These are phyloP conservation scores for Aspergillus bertholletiae DNA, from an alignment of 495 filamentous ascomycete genomes.

Conservation along the genomic window DNA sequence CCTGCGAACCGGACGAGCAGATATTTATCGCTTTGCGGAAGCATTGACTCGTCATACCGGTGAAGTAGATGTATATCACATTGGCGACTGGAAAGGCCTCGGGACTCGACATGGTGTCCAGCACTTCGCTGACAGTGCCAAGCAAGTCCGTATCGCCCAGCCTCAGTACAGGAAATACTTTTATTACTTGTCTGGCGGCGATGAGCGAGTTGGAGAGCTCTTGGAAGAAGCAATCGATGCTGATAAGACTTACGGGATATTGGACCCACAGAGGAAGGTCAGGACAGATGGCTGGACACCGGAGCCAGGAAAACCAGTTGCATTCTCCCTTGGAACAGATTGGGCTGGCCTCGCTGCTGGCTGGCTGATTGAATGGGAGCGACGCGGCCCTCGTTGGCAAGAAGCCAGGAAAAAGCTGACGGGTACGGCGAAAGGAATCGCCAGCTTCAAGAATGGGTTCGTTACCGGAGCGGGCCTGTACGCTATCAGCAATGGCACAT, in stretches of 20 bases:
- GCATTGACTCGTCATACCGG: constrained; percentile 45
- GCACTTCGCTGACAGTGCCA: constrained; percentile 47
- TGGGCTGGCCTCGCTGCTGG: constrained; percentile 44
- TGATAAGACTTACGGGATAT: constrained; percentile 36
- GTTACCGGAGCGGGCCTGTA: constrained; percentile 45
- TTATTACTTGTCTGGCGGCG: constrained; percentile 43
- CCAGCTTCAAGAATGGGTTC: constrained; percentile 41
- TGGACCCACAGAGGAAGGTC: constrained; percentile 47
- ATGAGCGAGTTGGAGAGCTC: constrained; percentile 42
- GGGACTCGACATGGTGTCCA: constrained; percentile 51
- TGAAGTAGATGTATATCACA: constrained; percentile 50
- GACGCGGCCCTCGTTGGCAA: constrained; percentile 39
- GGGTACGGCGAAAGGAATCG: constrained; percentile 36
- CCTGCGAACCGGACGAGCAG: constrained; percentile 41
- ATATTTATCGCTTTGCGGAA: constrained; percentile 47
- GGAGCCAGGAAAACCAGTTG: constrained; percentile 32
- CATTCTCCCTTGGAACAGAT: constrained; percentile 43
- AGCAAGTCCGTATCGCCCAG: constrained; percentile 42
- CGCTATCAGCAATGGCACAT: constrained; percentile 31
- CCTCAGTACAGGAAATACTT: constrained; percentile 37
- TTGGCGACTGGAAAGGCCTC: constrained; percentile 43
- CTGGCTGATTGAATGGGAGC: constrained; percentile 48
- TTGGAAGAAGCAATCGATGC: constrained; percentile 36
- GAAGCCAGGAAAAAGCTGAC: constrained; percentile 35
- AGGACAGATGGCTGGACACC: constrained; percentile 38